Base-by-base conservation (phyloP, 495 filamentous ascomycete species). In the Neurospora sp. region DNA sequence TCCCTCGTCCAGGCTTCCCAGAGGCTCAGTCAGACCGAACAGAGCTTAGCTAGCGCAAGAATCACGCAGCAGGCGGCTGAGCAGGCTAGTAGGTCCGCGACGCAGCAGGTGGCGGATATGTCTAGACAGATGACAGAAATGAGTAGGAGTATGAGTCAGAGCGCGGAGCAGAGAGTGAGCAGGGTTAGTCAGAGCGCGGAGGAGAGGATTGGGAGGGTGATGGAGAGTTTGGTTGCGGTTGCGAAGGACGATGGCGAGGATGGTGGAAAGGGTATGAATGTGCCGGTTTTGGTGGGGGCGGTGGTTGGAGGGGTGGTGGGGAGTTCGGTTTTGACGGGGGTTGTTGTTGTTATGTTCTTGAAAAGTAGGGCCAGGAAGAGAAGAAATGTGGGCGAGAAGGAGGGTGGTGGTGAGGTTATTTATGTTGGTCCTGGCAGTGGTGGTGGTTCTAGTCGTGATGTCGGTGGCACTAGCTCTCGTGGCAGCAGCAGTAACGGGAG, bases 1-100 rank as follows among this genome's bases (percentile, higher is more conserved):
- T 80, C 76, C 18, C 75, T 81, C 31, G 70, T 76, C 23, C 79
- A 81, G 18, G 76, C 75, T 10, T 74, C 72, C 5, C 78, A 80
- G 18, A 76, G 74, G 4, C 76, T 81, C 37, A 74, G 69, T 44
- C 77, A 81, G 70, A 81, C 77, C 0, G 73, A 79, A 44, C 73
- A 74, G 2, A 70, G 72, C 44, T 73, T 81, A 1, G 76, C 75
- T 0, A 76, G 72, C 70, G 75, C 74, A 9, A 71, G 78, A 12
- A 49, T 71, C 23, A 62, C 71, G 10, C 71, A 73, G 41, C 71
- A 74, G 5, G 72, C 71, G 0, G 80, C 76, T 44, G 76, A 79
- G 42, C 74, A 76, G 35, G 79, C 79, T 1, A 41, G 40, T 41
- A 16, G 40, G 6, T 5, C 7, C 0, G 73, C 76, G 1, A 76